Conservation (phyloP, 108 stramenopile genomes). For the Skeletonema tropicum region DNA sequence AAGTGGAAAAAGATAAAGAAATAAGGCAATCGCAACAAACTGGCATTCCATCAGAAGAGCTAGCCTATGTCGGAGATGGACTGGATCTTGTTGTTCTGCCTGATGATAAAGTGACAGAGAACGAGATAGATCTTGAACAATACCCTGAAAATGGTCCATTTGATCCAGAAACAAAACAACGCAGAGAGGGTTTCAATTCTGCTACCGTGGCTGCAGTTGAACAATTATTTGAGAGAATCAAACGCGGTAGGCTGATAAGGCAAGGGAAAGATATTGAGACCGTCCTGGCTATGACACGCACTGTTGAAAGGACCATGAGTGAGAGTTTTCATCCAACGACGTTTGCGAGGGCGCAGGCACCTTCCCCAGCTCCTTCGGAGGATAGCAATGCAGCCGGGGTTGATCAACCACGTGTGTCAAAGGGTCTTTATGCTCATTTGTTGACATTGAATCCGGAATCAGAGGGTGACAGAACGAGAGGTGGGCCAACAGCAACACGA, state of each 20-base stretch:
- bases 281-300: conserved; percentile 12
- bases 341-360: conserved; percentile 1
- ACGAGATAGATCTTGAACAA: conserved; percentile 34
- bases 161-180: conserved; percentile 58
- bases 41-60: conserved; percentile 60
- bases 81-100: conserved; percentile 72
- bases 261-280: conserved; percentile 21
- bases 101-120: conserved; percentile 47
- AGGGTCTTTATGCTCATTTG: conserved; percentile 45
- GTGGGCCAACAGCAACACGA: conserved; percentile 54
- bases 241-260: conserved; percentile 48
- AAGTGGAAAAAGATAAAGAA: conserved; percentile 67
- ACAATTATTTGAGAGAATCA: conserved; percentile 69
- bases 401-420: conserved; percentile 36
- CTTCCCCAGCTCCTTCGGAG: conserved; percentile 25
- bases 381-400: conserved; percentile 42
- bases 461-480: conserved; percentile 58
- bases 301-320: conserved; percentile 13
- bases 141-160: conserved; percentile 52
- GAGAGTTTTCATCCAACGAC: conserved; percentile 12
- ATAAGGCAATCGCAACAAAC: conserved; percentile 62
- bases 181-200: conserved; percentile 56
- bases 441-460: conserved; percentile 62
- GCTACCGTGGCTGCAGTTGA: conserved; percentile 76
- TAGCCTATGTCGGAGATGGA: conserved; percentile 65